A percentile compares a stretch with the other conserved stretches of the same genome.
Evolutionary conservation across 305 asterid genomes (phyloP).

Genomic region (Fraxinus latifolia): DNA sequence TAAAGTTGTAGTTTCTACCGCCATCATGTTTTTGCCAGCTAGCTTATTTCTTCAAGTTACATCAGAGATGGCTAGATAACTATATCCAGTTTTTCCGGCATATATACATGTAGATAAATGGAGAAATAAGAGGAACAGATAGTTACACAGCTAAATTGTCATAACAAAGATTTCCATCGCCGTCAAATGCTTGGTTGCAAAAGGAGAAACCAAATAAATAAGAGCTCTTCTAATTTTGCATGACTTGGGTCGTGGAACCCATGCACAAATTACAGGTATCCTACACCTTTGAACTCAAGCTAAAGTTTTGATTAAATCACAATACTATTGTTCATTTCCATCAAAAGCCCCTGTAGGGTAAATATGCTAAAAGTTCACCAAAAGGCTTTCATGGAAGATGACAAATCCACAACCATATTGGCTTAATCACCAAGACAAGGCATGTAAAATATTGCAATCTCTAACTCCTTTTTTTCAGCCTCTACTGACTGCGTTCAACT

Average conservation of each 20-base stretch:
- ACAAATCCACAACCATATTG: neutral
- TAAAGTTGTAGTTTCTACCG: slow-evolving; percentile 4
- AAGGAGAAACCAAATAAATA: slow-evolving; percentile 2
- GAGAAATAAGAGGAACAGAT: slow-evolving; percentile 1
- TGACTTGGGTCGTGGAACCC: neutral
- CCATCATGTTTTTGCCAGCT: neutral
- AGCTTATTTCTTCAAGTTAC: neutral
- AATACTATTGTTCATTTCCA: neutral
- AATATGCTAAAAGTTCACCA: neutral
- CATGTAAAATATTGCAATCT: neutral
- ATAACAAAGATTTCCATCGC: neutral
- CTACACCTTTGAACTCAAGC: slow-evolving; percentile 8
- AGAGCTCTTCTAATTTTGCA: slow-evolving; percentile 11
- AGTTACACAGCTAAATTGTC: neutral
- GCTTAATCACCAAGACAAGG: neutral
- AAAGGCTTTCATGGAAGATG: neutral
- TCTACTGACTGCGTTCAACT: slow-evolving; percentile 1
- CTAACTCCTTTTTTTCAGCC: neutral
- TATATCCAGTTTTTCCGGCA: slow-evolving; percentile 20
- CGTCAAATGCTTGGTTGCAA: slow-evolving; percentile 7
- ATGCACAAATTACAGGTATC: neutral
- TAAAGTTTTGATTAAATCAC: slow-evolving; percentile 14
- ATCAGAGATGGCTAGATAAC: neutral
- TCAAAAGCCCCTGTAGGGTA: slow-evolving; percentile 3
- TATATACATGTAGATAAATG: slow-evolving; percentile 2